Evolutionary conservation across 305 asterid species (phyloP), one percentile per base, ranked within the genome.

Genomic region (Fraxinus angustifolia): DNA sequence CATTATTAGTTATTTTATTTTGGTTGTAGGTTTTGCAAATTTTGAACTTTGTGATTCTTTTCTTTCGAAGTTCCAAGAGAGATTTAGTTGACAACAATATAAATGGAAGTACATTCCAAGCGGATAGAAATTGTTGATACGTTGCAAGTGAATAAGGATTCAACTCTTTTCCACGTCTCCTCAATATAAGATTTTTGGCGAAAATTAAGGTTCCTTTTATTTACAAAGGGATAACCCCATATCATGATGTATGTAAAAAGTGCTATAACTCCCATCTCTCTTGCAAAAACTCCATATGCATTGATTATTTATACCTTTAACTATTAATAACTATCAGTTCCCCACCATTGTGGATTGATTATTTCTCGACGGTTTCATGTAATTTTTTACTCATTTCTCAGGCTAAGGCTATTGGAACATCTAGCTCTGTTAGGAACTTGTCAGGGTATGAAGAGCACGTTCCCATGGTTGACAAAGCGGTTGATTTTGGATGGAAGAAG

Each of bases 381-480:
- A 76, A 58, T 75, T 68, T 58, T 73, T 75, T 26, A 67, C 76
- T 87, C 31, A 35, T 83, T 75, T 84, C 75, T 83, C 91, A 96
- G 98, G 93, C 93, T 38, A 96, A 92, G 93, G 90, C 91, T 82
- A 84, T 85, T 82, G 98, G 98, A 88, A 80, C 90, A 50, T 84
- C 93, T 85, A 87, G 89, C 82, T 89, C 86, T 81, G 78, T 83
- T 26, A 85, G 90, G 74, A 90, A 86, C 82, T 90, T 89, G 85
- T 86, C 93, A 31, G 96, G 97, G 74, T 93, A 94, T 84, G 98
- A 96, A 33, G 98, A 96, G 83, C 92, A 93, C 86, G 98, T 96
- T 77, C 99, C 99, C 50, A 94, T 96, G 99, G 99, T 96, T 33
- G 99, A 96, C 87, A 96, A 96, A 88, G 98, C 97, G 73, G 99